Evolutionary conservation across 2,329 filamentous ascomycete species (phyloP).

Genomic region (Diaporthe capsici): DNA sequence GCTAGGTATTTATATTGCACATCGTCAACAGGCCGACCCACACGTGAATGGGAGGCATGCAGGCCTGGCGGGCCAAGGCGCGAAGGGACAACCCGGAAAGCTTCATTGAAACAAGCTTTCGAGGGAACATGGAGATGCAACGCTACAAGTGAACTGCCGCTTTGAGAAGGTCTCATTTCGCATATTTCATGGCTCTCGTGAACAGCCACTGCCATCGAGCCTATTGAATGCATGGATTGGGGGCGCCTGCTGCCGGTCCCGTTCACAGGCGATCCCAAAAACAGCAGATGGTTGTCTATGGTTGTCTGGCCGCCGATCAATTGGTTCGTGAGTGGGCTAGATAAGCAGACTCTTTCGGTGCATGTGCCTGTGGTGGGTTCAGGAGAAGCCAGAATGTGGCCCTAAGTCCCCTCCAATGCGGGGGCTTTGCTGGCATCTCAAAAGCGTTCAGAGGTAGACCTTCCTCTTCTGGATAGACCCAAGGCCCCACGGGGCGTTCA

Average conservation of each 20-base stretch:
- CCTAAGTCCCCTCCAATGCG: neutral
- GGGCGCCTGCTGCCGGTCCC: neutral
- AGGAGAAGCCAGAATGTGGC: conserved; percentile 16
- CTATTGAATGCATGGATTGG: neutral
- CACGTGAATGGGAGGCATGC: neutral
- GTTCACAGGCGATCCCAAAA: conserved; percentile 2
- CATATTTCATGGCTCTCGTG: conserved; percentile 11
- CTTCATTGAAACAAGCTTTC: conserved; percentile 30
- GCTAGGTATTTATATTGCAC: conserved; percentile 10
- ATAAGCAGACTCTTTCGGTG: conserved; percentile 15
- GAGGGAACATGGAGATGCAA: neutral
- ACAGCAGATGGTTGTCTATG: neutral
- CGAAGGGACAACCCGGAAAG: conserved; percentile 21
- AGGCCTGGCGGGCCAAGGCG: conserved; percentile 11
- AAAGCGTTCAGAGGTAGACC: conserved; percentile 3
- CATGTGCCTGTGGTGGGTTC: conserved; percentile 16
- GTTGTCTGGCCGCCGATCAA: neutral
- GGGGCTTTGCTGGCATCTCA: conserved; percentile 4
- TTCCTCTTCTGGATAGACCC: conserved; percentile 18
- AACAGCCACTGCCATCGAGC: conserved; percentile 2
- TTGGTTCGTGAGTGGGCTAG: conserved; percentile 20
- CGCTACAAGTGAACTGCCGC: conserved; percentile 35
- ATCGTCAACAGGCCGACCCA: neutral
- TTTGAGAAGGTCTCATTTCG: conserved; percentile 40
- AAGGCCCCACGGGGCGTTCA: conserved; percentile 1